phyloP scores from a whole-genome alignment of 108 stramenopile species.

The Schizochytrium sp. region DNA sequence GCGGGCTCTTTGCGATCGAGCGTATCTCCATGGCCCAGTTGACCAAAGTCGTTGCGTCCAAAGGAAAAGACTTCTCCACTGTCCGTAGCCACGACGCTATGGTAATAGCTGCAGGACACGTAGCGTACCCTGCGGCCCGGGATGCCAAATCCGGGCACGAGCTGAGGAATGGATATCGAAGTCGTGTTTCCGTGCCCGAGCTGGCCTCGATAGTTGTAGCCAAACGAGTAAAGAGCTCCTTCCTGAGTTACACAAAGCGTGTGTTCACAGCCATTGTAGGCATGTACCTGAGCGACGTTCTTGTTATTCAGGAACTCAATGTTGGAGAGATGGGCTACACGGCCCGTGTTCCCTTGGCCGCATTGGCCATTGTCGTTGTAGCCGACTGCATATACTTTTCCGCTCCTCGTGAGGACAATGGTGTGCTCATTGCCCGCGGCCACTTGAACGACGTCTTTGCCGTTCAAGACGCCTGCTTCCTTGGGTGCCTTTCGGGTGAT shows the following conservation, averaged over 20 bases:
- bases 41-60: constrained; percentile 53
- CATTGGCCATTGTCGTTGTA: constrained; percentile 62
- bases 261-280: constrained; percentile 56
- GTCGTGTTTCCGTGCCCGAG: constrained; percentile 33
- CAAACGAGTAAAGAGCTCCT: constrained; percentile 40
- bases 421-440: constrained; percentile 58
- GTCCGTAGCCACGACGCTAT: constrained; percentile 37
- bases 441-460: constrained; percentile 38
- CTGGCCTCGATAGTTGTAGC: constrained; percentile 53
- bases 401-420: constrained; percentile 34
- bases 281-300: constrained; percentile 35
- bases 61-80: constrained; percentile 43
- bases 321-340: constrained; percentile 31
- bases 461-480: constrained; percentile 20
- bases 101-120: constrained; percentile 49
- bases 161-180: constrained; percentile 36
- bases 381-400: constrained; percentile 41
- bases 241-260: constrained; percentile 37
- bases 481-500: constrained; percentile 29
- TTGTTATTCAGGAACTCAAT: neutral
- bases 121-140: neutral
- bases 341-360: constrained; percentile 43
- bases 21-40: constrained; percentile 47
- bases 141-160: constrained; percentile 32
- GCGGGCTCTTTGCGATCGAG: constrained; percentile 38